Conservation (phyloP, 2,329 filamentous ascomycete species). For the Calycina marina region DNA sequence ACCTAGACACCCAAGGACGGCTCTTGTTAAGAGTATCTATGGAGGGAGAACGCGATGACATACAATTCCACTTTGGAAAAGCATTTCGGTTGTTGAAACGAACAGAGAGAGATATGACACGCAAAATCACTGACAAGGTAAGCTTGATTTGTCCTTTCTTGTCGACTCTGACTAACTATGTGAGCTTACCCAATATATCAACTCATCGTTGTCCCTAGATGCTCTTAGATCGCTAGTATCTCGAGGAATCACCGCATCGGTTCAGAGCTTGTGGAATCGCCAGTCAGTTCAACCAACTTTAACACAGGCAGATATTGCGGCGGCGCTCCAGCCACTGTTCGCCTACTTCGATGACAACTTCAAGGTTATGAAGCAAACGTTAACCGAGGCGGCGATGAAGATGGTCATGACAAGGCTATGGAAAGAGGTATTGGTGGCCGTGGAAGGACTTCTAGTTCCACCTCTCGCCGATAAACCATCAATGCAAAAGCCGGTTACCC, state of each 20-base stretch:
- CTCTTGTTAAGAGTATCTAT: constrained; percentile 86
- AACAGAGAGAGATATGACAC: constrained; percentile 94
- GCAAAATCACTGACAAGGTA: constrained; percentile 96
- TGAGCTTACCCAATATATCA: constrained; percentile 84
- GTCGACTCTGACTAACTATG: too few species aligned
- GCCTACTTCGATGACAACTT: constrained; percentile 98
- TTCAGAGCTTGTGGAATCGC: constrained; percentile 55
- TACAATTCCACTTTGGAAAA: constrained; percentile 97
- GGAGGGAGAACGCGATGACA: constrained; percentile 97
- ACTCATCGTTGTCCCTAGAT: constrained; percentile 70
- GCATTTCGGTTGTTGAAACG: constrained; percentile 90
- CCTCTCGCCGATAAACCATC: constrained; percentile 92
- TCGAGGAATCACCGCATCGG: constrained; percentile 52
- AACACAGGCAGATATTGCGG: constrained; percentile 61
- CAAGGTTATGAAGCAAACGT: constrained; percentile 93
- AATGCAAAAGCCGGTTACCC: constrained; percentile 64
- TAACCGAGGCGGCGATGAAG: constrained; percentile 92
- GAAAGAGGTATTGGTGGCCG: constrained; percentile 91
- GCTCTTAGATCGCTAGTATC: constrained; percentile 63
- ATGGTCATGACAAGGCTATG: constrained; percentile 96
- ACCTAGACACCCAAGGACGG: constrained; percentile 87
- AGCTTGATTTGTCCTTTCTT: too few species aligned
- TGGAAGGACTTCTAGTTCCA: constrained; percentile 80
- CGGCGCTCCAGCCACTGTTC: constrained; percentile 72
- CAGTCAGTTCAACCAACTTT: constrained; percentile 39